Evolutionary conservation across 1,284 basidiomycete genomes (phyloP).

Genomic region (Cutaneotrichosporon cavernicola): DNA sequence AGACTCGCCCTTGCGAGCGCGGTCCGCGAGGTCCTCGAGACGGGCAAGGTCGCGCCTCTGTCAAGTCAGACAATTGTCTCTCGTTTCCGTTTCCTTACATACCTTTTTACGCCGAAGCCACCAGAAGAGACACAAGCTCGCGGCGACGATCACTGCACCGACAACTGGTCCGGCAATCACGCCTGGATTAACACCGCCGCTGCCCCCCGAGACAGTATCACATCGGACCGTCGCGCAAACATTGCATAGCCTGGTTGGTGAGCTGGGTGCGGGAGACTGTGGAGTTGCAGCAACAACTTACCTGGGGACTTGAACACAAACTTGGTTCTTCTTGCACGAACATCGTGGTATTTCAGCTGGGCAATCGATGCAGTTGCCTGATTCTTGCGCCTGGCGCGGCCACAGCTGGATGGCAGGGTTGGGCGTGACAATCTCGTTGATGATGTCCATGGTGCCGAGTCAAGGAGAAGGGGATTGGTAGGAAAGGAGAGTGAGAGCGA

Average conservation of each 20-base stretch:
- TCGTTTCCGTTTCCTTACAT: constrained; percentile 19
- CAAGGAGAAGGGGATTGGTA: neutral
- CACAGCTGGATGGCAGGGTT: neutral
- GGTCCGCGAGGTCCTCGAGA: constrained; percentile 47
- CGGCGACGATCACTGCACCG: constrained; percentile 46
- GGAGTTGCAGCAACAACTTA: neutral
- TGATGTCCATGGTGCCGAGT: neutral
- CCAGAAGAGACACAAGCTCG: constrained; percentile 48
- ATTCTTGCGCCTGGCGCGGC: neutral
- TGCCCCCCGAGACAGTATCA: neutral
- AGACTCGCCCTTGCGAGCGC: constrained; percentile 50
- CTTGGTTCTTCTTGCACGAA: neutral
- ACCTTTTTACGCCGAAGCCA: constrained; percentile 52
- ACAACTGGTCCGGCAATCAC: constrained; percentile 52
- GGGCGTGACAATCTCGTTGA: neutral
- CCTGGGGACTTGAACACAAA: neutral
- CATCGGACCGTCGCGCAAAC: constrained; percentile 34
- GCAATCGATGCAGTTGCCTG: constrained; percentile 1
- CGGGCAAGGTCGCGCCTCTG: constrained; percentile 49
- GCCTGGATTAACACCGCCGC: constrained; percentile 43
- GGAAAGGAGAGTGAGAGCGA: neutral
- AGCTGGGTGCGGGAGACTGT: neutral
- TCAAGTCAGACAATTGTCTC: constrained; percentile 6
- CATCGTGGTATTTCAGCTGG: constrained; percentile 3
- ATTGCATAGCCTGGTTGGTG: constrained; percentile 28